Evolutionary conservation across 352 stramenopile species (phyloP).

Genomic region (Phytophthora boehmeriae): DNA sequence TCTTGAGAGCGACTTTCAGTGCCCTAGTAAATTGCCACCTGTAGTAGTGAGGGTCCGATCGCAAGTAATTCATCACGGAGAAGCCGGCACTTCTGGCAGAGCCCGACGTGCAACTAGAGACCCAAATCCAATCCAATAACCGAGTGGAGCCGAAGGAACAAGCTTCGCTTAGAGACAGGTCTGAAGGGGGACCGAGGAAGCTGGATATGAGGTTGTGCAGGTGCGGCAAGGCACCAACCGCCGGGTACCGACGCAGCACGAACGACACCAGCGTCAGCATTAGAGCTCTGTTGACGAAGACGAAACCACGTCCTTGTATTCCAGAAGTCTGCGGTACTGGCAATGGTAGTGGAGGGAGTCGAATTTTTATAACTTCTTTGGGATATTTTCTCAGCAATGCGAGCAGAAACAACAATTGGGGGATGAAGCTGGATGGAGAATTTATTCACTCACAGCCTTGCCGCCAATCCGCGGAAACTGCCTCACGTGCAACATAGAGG

Average conservation of each 20-base stretch:
- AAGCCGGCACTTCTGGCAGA: not conserved
- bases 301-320: too few species aligned
- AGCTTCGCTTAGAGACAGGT: constrained; percentile 1
- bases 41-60: constrained; percentile 6
- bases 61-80: constrained; percentile 9
- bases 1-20: constrained; percentile 6
- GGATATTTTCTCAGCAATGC: too few species aligned
- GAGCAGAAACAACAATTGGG: too few species aligned
- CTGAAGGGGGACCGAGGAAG: constrained; percentile 6
- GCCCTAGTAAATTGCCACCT: constrained; percentile 15
- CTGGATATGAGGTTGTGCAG: not conserved
- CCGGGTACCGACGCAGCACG: not conserved
- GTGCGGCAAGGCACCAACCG: not conserved
- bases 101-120: not conserved
- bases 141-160: not conserved
- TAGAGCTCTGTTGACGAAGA: too few species aligned
- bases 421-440: too few species aligned
- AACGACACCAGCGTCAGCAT: not conserved
- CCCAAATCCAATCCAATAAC: constrained; percentile 8
- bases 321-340: too few species aligned
- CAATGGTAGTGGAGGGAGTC: too few species aligned
- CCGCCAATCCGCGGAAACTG: too few species aligned
- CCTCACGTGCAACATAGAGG: too few species aligned
- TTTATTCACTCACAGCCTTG: too few species aligned
- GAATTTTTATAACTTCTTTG: too few species aligned